Evolutionary conservation across 1,139 yeast genomes (phyloP), one percentile per base, ranked within the genome.

Genomic region (Pichia sp.): DNA sequence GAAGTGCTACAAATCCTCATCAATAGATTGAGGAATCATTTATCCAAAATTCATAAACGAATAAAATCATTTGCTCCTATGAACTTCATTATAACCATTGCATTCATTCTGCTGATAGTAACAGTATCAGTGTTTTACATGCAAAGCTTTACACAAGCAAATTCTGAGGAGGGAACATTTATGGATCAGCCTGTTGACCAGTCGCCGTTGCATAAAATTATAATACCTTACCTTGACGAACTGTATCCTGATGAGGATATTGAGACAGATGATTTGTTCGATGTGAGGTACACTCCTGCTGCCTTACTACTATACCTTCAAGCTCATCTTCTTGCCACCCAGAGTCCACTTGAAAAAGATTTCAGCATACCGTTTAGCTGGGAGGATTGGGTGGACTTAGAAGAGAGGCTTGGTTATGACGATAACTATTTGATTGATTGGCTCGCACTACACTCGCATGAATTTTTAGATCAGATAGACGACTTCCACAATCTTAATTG

Each of bases 351-450:
- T 9, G 53, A 60, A 41, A 60, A 61, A 6, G 45, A 52, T 10
- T 62, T 60, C 37, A 50, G 51, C 22, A 44, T 66, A 2, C 65
- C 66, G 0, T 66, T 66, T 34, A 57, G 62, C 46, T 66, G 69
- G 70, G 53, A 49, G 22, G 66, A 62, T 46, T 66, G 69, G 69
- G 53, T 64, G 12, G 65, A 66, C 51, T 45, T 66, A 39, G 52
- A 57, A 10, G 37, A 58, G n/a, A 64, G 59, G 51, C 48, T 66
- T 18, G 34, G 31, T 3, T 55, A 59, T 7, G 56, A 57, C 52
- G 42, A 53, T 26, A 46, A 43, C 3, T 63, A 55, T 50, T n/a
- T 56, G n/a, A 8, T 44, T 1, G 50, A 54, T 2, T 63, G 64
- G 64, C 30, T 57, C 16, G 16, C 45, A 2, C 3, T 44, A 19